Percentiles rank a stretch among this genome's conserved stretches.
phyloP scores from a whole-genome alignment of 1,284 basidiomycete species.

The Tylopilus sp. region DNA sequence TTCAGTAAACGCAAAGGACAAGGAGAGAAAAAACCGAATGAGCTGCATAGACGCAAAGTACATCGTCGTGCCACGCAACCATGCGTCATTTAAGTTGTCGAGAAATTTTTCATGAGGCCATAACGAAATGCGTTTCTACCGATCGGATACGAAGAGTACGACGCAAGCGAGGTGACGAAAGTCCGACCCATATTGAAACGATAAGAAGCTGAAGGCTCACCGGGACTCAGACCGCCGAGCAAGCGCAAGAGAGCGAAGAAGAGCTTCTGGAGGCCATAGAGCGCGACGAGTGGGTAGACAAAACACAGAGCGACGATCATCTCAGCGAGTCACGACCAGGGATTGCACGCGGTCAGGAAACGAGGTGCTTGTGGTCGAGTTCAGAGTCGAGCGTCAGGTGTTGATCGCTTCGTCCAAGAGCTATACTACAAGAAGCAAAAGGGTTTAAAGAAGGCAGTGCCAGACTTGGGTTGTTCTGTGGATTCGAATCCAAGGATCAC shows the following conservation, averaged over 20 bases:
- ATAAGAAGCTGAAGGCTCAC: conserved; percentile 13
- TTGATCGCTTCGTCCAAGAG: neutral
- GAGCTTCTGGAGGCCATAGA: conserved; percentile 21
- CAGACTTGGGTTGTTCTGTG: no score
- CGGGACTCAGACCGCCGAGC: neutral
- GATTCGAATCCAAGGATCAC: no score
- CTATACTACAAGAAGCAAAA: neutral
- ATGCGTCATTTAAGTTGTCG: neutral
- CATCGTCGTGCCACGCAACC: neutral
- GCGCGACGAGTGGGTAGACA: conserved; percentile 20
- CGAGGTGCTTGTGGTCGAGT: neutral
- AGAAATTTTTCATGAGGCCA: no score
- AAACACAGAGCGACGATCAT: conserved; percentile 28
- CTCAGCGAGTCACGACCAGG: neutral
- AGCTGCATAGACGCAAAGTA: neutral
- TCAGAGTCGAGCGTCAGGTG: neutral
- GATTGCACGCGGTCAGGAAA: neutral
- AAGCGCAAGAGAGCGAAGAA: conserved; percentile 6
- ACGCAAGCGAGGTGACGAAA: neutral
- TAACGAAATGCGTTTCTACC: neutral
- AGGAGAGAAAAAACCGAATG: neutral
- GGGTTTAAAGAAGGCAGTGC: no score
- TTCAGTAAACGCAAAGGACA: conserved; percentile 13
- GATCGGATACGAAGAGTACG: neutral
- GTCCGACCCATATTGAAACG: neutral